Conservation (phyloP, 768 basidiomycete species). For the Suillus alpinus region DNA sequence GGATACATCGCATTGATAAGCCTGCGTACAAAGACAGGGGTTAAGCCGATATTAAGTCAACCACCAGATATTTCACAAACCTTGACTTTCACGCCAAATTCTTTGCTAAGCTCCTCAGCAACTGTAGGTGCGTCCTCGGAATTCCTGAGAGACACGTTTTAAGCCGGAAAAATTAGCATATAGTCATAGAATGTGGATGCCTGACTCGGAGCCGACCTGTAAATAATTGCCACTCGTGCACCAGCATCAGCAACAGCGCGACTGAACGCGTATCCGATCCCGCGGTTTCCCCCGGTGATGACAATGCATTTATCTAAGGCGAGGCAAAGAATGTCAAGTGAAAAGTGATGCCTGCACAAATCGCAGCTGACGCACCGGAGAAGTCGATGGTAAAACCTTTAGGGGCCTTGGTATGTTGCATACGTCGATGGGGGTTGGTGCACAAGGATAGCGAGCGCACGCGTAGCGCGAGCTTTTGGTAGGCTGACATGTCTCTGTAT, state of each 20-base stretch:
- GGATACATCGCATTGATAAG: constrained; percentile 62
- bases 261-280: constrained; percentile 57
- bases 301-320: constrained; percentile 45
- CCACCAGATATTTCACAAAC: constrained; percentile 9
- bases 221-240: constrained; percentile 60
- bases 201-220: constrained; percentile 42
- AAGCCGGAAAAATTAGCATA: not conserved
- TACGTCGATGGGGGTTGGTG: not conserved
- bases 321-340: not conserved
- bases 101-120: constrained; percentile 42
- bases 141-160: constrained; percentile 27
- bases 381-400: not conserved
- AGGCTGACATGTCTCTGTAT: not conserved
- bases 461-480: not conserved
- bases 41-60: not conserved
- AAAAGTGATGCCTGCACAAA: not conserved
- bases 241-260: constrained; percentile 54
- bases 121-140: constrained; percentile 48
- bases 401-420: not conserved
- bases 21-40: constrained; percentile 29
- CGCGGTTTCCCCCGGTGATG: constrained; percentile 61
- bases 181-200: not conserved
- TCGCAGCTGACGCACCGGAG: not conserved
- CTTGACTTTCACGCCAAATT: constrained; percentile 45
- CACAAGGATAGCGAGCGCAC: not conserved